phyloP scores from a whole-genome alignment of 2,329 filamentous ascomycete genomes.

The Microascus cirrosus region DNA sequence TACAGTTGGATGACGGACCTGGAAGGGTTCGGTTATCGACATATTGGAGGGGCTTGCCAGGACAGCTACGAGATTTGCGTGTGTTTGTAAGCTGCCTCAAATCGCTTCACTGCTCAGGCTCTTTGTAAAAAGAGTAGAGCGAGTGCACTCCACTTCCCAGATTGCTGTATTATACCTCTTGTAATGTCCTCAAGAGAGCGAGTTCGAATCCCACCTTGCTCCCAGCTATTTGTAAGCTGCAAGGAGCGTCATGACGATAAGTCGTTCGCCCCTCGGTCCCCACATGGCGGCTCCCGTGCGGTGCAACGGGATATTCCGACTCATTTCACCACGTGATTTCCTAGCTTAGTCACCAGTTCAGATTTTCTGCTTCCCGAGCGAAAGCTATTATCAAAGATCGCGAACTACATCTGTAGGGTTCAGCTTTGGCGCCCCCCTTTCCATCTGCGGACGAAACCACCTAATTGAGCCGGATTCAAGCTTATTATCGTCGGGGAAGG shows the following conservation, averaged over 20 bases:
- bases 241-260: not conserved
- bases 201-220: not conserved
- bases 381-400: not conserved
- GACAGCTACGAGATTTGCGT: no score
- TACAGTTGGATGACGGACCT: conserved; percentile 8
- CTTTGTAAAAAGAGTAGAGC: not conserved
- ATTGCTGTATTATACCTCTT: not conserved
- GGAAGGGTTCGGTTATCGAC: conserved; percentile 13
- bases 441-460: not conserved
- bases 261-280: not conserved
- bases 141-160: not conserved
- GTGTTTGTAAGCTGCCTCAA: not conserved
- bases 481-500: conserved; percentile 2
- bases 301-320: not conserved
- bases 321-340: not conserved
- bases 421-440: not conserved
- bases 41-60: conserved; percentile 6
- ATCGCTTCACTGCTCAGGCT: not conserved
- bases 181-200: not conserved
- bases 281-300: not conserved
- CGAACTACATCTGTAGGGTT: not conserved
- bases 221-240: not conserved
- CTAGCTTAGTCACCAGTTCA: not conserved
- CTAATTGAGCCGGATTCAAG: conserved; percentile 3
- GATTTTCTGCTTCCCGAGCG: not conserved